Conservation (phyloP, 495 filamentous ascomycete species). For the Neurospora sp. region DNA sequence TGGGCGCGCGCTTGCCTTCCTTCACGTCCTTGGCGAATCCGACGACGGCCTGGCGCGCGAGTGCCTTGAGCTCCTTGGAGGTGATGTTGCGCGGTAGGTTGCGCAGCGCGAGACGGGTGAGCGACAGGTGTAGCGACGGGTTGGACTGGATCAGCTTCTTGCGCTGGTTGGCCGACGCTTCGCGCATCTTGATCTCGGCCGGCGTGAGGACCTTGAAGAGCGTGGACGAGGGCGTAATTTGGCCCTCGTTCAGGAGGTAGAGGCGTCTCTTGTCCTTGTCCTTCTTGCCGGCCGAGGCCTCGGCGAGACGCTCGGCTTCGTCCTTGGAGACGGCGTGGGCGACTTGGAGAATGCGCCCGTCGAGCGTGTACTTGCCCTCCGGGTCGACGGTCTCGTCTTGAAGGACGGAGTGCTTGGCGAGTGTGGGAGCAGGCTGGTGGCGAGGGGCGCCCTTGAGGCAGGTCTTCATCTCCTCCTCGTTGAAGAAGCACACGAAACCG, state of each 20-base stretch:
- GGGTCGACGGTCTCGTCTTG: slow-evolving; percentile 71
- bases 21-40: slow-evolving; percentile 90
- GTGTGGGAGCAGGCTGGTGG: slow-evolving; percentile 30
- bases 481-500: slow-evolving; percentile 89
- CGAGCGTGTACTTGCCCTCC: slow-evolving; percentile 74
- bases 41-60: slow-evolving; percentile 83
- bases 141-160: slow-evolving; percentile 84
- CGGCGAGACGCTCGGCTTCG: slow-evolving; percentile 64
- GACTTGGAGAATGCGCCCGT: slow-evolving; percentile 77
- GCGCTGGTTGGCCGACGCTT: slow-evolving; percentile 78
- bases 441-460: slow-evolving; percentile 69
- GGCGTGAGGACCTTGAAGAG: slow-evolving; percentile 67
- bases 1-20: slow-evolving; percentile 52
- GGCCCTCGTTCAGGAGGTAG: slow-evolving; percentile 82
- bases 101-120: slow-evolving; percentile 88
- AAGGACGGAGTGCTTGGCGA: slow-evolving; percentile 64
- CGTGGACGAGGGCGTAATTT: slow-evolving; percentile 58
- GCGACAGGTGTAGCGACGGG: slow-evolving; percentile 75
- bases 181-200: slow-evolving; percentile 76
- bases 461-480: slow-evolving; percentile 54
- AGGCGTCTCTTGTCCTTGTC: slow-evolving; percentile 87
- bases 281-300: slow-evolving; percentile 52
- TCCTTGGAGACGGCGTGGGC: slow-evolving; percentile 72
- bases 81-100: slow-evolving; percentile 80
- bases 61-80: slow-evolving; percentile 81